These are phyloP conservation scores for Diplosphaera chodatii DNA, from an alignment of 139 green algal genomes.

Conservation along the genomic window DNA sequence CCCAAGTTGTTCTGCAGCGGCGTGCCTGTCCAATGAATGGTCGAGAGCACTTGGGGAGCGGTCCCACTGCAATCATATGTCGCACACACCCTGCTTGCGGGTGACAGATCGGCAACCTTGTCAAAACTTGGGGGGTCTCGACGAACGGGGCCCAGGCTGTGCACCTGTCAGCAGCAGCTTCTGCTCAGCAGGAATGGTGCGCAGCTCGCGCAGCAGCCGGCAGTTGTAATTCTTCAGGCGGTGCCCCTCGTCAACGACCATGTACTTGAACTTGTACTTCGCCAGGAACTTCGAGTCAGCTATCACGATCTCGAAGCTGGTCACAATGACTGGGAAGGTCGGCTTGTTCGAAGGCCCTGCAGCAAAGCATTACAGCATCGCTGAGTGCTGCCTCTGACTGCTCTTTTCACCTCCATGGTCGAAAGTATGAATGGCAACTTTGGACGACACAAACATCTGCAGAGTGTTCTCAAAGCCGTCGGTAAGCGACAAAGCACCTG, in stretches of 20 bases:
- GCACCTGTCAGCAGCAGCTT: constrained; percentile 92
- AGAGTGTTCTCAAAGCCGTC: too few relatives aligned
- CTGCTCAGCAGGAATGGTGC: constrained; percentile 64
- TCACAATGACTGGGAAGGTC: constrained; percentile 86
- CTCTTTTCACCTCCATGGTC: too few relatives aligned
- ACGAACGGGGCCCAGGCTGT: too few relatives aligned
- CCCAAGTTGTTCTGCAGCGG: constrained; percentile 97
- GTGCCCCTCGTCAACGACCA: constrained; percentile 94
- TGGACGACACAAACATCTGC: too few relatives aligned
- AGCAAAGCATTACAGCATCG: not conserved
- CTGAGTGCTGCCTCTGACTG: too few relatives aligned
- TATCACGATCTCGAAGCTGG: constrained; percentile 93
- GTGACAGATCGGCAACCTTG: too few relatives aligned
- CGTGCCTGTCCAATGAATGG: constrained; percentile 66
- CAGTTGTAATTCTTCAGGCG: constrained; percentile 97
- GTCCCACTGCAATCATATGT: too few relatives aligned
- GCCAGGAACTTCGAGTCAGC: constrained; percentile 73
- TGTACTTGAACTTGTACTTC: constrained; percentile 54
- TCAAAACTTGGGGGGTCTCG: too few relatives aligned
- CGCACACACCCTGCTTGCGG: too few relatives aligned
- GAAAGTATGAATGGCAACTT: too few relatives aligned
- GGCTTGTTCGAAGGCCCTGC: constrained; percentile 14
- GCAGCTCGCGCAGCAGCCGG: constrained; percentile 86
- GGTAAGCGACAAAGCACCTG: constrained; percentile 13
- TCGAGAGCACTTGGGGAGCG: too few relatives aligned